Conservation (phyloP, 306 rosid genomes). For the Trifolium repens region DNA sequence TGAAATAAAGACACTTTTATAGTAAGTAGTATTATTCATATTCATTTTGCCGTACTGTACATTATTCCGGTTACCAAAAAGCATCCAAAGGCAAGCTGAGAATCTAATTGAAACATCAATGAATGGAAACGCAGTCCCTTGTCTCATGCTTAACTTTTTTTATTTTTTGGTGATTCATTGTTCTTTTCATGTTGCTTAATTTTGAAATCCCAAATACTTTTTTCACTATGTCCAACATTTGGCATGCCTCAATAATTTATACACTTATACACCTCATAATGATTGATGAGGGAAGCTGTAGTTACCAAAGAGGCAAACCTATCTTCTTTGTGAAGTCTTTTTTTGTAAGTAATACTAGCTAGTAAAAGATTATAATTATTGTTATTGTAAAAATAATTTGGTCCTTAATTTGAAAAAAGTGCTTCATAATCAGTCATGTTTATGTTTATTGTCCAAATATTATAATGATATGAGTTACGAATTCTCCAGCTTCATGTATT, state of each 20-base stretch:
- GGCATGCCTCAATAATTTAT: neutral
- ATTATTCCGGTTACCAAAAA: constrained; percentile 13
- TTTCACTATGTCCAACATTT: neutral
- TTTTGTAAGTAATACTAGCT: neutral
- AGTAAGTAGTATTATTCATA: no score
- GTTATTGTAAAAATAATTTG: no score
- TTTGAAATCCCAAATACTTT: neutral
- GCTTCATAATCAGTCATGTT: no score
- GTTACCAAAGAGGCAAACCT: neutral
- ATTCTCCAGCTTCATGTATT: no score
- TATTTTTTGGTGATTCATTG: neutral
- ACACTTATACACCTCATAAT: neutral
- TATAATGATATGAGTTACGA: no score
- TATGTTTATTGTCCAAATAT: no score
- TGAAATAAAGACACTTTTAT: neutral
- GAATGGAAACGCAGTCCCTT: constrained; percentile 13
- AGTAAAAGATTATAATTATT: no score
- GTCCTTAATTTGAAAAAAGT: no score
- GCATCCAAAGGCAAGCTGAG: constrained; percentile 9
- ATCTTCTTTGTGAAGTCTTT: neutral
- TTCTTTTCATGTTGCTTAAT: neutral
- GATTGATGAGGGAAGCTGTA: neutral
- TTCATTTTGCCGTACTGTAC: neutral
- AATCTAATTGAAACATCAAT: constrained; percentile 20
- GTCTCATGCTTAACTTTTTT: neutral